These are phyloP conservation scores for Geotrichum bryndzae DNA, from an alignment of 1,139 yeast species.

Conservation along the genomic window DNA sequence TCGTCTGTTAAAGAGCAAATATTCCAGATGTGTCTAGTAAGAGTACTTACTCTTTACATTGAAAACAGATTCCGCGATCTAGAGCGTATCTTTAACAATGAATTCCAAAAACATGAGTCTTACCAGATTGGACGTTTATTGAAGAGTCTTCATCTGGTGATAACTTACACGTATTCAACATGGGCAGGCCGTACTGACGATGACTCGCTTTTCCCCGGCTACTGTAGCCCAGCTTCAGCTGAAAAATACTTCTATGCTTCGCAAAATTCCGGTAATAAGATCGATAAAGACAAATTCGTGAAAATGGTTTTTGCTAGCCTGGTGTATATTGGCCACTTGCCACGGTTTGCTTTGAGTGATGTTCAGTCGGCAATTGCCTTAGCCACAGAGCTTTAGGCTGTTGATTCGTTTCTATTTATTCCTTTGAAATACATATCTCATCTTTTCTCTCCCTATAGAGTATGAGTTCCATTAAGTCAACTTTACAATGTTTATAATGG, in stretches of 20 bases:
- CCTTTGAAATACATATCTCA: not conserved
- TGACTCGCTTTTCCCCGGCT: conserved; percentile 9
- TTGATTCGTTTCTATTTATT: not conserved
- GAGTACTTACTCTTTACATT: not conserved
- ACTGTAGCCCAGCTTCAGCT: conserved; percentile 6
- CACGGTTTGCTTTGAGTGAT: conserved; percentile 3
- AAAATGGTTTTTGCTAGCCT: not conserved
- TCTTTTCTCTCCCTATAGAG: not conserved
- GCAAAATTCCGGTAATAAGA: not conserved
- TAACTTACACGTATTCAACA: conserved; percentile 1
- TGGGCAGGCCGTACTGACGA: conserved; percentile 10
- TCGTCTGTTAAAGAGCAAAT: conserved; percentile 9
- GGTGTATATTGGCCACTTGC: conserved; percentile 3
- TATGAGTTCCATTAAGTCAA: not conserved
- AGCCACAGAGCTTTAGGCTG: conserved; percentile 2
- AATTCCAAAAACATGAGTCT: conserved; percentile 1
- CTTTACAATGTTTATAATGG: not conserved
- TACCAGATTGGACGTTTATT: not conserved
- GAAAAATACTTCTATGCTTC: conserved; percentile 6
- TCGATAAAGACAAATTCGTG: conserved; percentile 13
- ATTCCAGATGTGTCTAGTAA: conserved; percentile 4
- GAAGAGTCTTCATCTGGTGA: not conserved
- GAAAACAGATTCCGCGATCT: conserved; percentile 3
- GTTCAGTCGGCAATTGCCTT: conserved; percentile 9
- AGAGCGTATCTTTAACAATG: not conserved